Base-by-base conservation (phyloP, 2,329 filamentous ascomycete species). In the Exserohilum turcica region DNA sequence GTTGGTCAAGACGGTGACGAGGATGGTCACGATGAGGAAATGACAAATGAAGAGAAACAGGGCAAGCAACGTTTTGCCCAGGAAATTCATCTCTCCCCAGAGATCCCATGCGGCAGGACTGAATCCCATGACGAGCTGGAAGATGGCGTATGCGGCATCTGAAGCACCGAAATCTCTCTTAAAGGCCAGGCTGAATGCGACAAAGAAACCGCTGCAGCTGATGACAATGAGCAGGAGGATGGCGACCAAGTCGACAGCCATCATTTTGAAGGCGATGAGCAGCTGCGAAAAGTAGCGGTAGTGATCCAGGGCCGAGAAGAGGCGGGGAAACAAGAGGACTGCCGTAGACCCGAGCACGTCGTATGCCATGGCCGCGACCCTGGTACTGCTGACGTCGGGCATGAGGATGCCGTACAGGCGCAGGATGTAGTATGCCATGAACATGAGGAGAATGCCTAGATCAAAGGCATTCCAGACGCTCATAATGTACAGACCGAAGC, bases 381-480 rank as follows among this genome's bases (percentile, higher is more conserved):
- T 81, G 55, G 88, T 83, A 42, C 82, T 83, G 47, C 79, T 79
- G 18, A 87, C 83, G 61, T 92, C 89, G 1, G 91, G 86, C 63
- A 96, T 80, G 54, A 96, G 86, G 45, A 96, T 88, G 16, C 92
- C 91, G 67, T 95, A 96, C 12, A 94, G 82, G 50, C 93, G 86
- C 78, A 97, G 86, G 66, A 89, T 90, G 72, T 96, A 96, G 78
- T 97, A 97, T 49, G 90, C 84, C 65, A 95, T 86, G 64, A 97
- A 85, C 56, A 97, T 79, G 19, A 96, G 77, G 46, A 97, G 78
- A 47, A 97, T 97, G 7, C 92, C 92, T 32, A 97, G 79, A 70
- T 97, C 93, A 73, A 97, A 96, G 32, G 92, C 86, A 73, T 97
- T 97, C 93, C 93, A 97, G 73, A 97, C 94, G 72, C 91, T 96